A percentile compares a stretch with the other conserved stretches of the same genome.
Evolutionary conservation across 139 green algal species (phyloP).

Genomic region (Spirogloea muscicola): DNA sequence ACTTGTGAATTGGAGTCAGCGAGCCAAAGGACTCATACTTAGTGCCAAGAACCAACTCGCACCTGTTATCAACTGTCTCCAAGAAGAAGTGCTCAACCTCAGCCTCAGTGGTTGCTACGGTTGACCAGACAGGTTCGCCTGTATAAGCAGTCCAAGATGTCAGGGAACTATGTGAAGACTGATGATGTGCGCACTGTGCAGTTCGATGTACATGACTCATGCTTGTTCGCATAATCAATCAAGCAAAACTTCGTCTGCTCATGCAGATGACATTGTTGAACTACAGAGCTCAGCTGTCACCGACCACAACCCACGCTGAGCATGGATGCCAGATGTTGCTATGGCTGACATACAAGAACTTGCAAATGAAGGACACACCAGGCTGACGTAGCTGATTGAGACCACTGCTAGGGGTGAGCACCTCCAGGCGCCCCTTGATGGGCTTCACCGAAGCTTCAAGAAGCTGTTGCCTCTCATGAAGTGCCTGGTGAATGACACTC

Average conservation of each 20-base stretch:
- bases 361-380: conserved; percentile 12
- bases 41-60: conserved; percentile 23
- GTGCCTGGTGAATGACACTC: conserved; percentile 38
- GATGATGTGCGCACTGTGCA: no score
- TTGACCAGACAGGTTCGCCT: background rate
- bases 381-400: background rate
- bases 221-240: no score
- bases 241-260: no score
- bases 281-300: background rate
- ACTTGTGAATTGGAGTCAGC: conserved; percentile 6
- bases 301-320: background rate
- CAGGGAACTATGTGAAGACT: no score
- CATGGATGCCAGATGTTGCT: background rate
- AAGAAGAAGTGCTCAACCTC: conserved; percentile 56
- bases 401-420: background rate
- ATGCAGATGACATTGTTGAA: no score
- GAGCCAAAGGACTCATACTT: background rate
- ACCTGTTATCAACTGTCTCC: conserved; percentile 6
- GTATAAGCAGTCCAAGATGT: background rate
- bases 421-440: conserved; percentile 17
- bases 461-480: conserved; percentile 59
- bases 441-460: conserved; percentile 47
- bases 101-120: conserved; percentile 9
- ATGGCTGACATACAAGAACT: background rate
- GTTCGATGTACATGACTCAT: no score